phyloP scores from a whole-genome alignment of 148 eudicot species.

The Vaccinium corymbosum region DNA sequence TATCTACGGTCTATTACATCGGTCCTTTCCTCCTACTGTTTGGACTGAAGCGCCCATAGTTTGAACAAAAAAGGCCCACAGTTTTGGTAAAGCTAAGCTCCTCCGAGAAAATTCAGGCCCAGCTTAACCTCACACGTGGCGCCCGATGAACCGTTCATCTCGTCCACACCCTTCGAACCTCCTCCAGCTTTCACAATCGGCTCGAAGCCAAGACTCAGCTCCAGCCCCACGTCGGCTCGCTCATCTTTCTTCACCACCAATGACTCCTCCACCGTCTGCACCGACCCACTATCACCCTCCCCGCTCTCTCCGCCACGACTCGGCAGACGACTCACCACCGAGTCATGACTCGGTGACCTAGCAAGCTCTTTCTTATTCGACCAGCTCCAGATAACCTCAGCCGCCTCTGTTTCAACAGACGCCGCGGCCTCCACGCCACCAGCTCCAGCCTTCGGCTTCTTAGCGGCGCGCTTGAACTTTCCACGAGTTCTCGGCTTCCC shows the following conservation, averaged over 20 bases:
- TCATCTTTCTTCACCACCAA: slow-evolving; percentile 4
- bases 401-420: neutral
- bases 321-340: slow-evolving; percentile 17
- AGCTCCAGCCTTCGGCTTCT: neutral
- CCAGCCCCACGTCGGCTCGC: slow-evolving; percentile 14
- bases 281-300: slow-evolving; percentile 28
- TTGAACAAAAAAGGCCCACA: too few species aligned
- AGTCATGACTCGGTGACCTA: slow-evolving; percentile 59
- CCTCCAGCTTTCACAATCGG: neutral
- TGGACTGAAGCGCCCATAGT: neutral
- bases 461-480: slow-evolving; percentile 13
- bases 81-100: neutral
- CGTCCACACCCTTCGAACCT: neutral
- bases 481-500: slow-evolving; percentile 9
- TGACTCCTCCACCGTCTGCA: slow-evolving; percentile 36
- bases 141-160: neutral
- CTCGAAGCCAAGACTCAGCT: slow-evolving; percentile 27
- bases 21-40: neutral
- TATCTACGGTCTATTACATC: neutral
- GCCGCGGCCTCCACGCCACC: slow-evolving; percentile 9
- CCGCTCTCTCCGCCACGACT: slow-evolving; percentile 19
- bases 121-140: slow-evolving; percentile 15
- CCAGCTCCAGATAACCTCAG: slow-evolving; percentile 24
- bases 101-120: neutral
- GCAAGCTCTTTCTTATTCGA: slow-evolving; percentile 2